Percentiles rank a stretch among this genome's conserved stretches.
These are phyloP conservation scores for Apophysomyces variabilis DNA, from an alignment of 371 early-diverging fungal species.

Conservation along the genomic window DNA sequence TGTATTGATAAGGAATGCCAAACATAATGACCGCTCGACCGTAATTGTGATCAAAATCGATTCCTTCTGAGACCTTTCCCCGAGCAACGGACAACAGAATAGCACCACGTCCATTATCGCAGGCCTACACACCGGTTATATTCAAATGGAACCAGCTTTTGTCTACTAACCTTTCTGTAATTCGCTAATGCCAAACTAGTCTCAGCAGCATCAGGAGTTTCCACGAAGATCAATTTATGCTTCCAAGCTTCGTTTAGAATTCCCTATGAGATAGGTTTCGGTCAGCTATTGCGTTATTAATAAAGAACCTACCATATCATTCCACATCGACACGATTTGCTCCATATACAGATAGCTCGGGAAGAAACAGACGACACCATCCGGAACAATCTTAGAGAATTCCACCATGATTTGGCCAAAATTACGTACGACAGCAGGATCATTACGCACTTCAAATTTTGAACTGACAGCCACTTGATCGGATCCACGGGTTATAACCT, in stretches of 20 bases:
- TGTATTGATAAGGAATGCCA: slow-evolving; percentile 99
- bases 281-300: neutral
- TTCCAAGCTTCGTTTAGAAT: slow-evolving; percentile 95
- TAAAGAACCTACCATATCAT: slow-evolving; percentile 75
- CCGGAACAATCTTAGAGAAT: slow-evolving; percentile 94
- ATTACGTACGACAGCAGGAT: slow-evolving; percentile 99
- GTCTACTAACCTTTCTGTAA: slow-evolving; percentile 77
- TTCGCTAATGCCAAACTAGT: slow-evolving; percentile 96
- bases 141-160: neutral
- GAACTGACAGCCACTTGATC: slow-evolving; percentile 98
- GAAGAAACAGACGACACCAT: slow-evolving; percentile 99
- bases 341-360: slow-evolving; percentile 99
- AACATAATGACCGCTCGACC: slow-evolving; percentile 99
- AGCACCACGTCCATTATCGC: slow-evolving; percentile 99
- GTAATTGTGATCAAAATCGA: slow-evolving; percentile 99
- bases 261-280: slow-evolving; percentile 52
- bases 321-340: slow-evolving; percentile 98
- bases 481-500: slow-evolving; percentile 94
- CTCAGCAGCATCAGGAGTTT: slow-evolving; percentile 99
- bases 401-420: slow-evolving; percentile 98
- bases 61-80: slow-evolving; percentile 99
- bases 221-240: slow-evolving; percentile 98
- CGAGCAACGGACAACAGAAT: slow-evolving; percentile 99
- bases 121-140: slow-evolving; percentile 65
- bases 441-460: slow-evolving; percentile 97